Percentiles rank a stretch among this genome's conserved stretches.
Evolutionary conservation across 345 rosid genomes (phyloP).

Genomic region (Eucalyptus pauciflora): DNA sequence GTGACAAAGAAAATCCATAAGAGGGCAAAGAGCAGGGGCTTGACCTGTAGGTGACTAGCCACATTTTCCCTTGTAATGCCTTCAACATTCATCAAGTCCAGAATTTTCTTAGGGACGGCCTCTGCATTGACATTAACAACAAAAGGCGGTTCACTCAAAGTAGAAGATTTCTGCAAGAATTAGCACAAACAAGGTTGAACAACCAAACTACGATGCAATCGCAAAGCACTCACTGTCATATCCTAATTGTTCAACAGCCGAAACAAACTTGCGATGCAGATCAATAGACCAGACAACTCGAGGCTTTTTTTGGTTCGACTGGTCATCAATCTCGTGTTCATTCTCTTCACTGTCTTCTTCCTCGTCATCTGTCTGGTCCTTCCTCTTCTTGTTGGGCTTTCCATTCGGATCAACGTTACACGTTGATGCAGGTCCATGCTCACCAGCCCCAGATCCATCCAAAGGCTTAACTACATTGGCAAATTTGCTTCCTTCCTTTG

Average conservation of each 20-base stretch:
- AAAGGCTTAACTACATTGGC: conserved; percentile 20
- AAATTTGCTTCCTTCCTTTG: conserved; percentile 20
- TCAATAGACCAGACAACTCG: conserved; percentile 82
- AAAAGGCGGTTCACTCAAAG: not conserved
- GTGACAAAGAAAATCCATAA: not conserved
- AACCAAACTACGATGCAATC: not conserved
- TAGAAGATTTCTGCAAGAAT: not conserved
- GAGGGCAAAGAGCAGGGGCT: not conserved
- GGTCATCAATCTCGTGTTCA: conserved; percentile 37
- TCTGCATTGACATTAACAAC: conserved; percentile 31
- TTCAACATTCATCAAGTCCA: conserved; percentile 86
- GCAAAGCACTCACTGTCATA: conserved; percentile 50
- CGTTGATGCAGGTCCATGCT: conserved; percentile 2
- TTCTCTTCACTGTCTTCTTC: conserved; percentile 52
- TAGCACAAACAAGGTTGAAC: not conserved
- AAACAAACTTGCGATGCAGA: conserved; percentile 64
- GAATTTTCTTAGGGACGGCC: conserved; percentile 95
- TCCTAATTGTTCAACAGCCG: conserved; percentile 70
- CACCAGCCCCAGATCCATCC: conserved; percentile 14
- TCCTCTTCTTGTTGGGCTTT: conserved; percentile 51
- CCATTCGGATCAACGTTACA: conserved; percentile 40
- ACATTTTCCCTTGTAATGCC: conserved; percentile 88
- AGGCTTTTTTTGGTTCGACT: conserved; percentile 67
- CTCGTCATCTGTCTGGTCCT: conserved; percentile 69
- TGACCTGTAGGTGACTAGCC: conserved; percentile 94